Evolutionary conservation across 306 rosid genomes (phyloP).

Genomic region (Heteromeles arbutifolia): DNA sequence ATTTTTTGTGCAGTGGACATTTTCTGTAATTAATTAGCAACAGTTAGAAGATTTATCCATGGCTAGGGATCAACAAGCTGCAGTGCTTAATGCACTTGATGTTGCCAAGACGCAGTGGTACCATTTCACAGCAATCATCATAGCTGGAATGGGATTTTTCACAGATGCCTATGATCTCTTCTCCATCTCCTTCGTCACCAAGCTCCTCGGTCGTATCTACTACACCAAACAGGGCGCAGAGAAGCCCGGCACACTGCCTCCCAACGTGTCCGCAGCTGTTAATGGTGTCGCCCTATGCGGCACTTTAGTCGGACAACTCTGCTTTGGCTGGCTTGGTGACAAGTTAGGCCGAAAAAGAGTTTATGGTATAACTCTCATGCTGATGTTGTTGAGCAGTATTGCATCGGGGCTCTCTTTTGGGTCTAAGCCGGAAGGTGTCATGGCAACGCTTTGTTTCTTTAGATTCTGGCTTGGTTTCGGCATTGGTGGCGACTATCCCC

Average conservation of each 20-base stretch:
- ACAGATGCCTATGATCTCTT: slow-evolving; percentile 3
- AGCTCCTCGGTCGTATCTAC: neutral
- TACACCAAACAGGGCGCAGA: neutral
- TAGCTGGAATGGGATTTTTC: slow-evolving; percentile 7
- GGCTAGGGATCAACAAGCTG: neutral
- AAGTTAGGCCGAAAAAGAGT: slow-evolving; percentile 1
- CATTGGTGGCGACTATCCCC: neutral
- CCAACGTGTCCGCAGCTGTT: neutral
- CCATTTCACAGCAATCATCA: neutral
- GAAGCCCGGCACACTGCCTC: neutral
- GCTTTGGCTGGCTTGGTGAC: slow-evolving; percentile 9
- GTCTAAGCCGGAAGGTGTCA: neutral
- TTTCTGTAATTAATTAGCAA: neutral
- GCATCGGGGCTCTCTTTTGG: slow-evolving; percentile 10
- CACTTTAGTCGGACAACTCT: neutral
- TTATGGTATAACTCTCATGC: neutral
- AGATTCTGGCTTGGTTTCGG: neutral
- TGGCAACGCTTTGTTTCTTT: neutral
- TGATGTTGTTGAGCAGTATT: neutral
- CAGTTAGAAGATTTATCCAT: neutral
- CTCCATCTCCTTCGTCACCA: neutral
- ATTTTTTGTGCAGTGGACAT: neutral
- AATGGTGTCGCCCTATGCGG: neutral
- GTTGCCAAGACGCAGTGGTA: slow-evolving; percentile 1
- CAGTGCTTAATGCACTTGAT: slow-evolving; percentile 7